Evolutionary conservation across 2,329 filamentous ascomycete species (phyloP), one percentile per base, ranked within the genome.

Genomic region (Cadophora malorum): DNA sequence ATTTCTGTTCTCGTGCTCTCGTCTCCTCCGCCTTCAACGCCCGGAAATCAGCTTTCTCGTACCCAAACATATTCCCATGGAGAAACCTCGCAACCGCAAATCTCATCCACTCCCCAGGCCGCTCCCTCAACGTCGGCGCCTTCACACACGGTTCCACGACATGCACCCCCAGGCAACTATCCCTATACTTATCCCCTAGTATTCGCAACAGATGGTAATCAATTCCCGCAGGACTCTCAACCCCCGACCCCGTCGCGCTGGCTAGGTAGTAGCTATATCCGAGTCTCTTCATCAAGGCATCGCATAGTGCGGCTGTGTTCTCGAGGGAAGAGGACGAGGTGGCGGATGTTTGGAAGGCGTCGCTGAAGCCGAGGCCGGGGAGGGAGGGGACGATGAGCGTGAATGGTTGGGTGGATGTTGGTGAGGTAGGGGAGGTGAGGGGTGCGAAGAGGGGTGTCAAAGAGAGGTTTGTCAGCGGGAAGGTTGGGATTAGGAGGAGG

Each of bases 301-400:
- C 80, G 63, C 91, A 82, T 14, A 89, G 78, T 1, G 82, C 81
- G 0, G 87, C 88, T 0, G 87, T 86, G 75, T 65, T 88, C 77
- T n/a, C 83, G 82, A 74, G 84, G 80, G 8, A 47, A 4, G 33
- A 62, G 25, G 67, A 64, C 9, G 45, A 21, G 19, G 45, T 21
- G 2, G 5, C 21, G 9, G 67, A 62, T 6, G 55, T 81, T 4
- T 65, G 80, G 49, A 89, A 81, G 1, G 88, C 81, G 76, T 91
- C 88, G 76, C 88, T 90, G 74, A 91, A 92, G 19, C 88, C 89
- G 56, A 90, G 80, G 0, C 89, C 89, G 0, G 90, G 89, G 23
- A 91, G 82, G 53, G 86, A 88, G 0, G 90, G 89, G 23, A 87
- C 85, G 23, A 92, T 83, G n/a, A 91, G 75, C 73, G 91, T 87